Percentiles rank a stretch among this genome's conserved stretches.
phyloP scores from a whole-genome alignment of 163 green algal genomes.

The Scenedesmus sp. region DNA sequence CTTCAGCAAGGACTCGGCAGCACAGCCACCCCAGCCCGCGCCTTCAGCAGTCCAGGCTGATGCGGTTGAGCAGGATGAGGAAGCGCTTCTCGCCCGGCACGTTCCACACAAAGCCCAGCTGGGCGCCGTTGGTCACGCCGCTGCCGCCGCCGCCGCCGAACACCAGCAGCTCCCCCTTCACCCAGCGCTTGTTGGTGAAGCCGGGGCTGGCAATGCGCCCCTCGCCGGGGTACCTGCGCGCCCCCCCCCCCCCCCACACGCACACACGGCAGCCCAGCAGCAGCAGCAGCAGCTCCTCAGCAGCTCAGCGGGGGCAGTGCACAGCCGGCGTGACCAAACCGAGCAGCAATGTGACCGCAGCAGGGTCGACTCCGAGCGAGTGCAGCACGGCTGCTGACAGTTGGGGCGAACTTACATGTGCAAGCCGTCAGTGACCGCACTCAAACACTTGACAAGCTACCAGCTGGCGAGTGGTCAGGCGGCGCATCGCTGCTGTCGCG shows the following conservation, averaged over 20 bases:
- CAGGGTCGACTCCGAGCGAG: too few relatives aligned
- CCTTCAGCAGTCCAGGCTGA: neutral
- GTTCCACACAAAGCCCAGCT: conserved; percentile 92
- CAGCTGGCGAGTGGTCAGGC: neutral
- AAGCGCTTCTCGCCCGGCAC: conserved; percentile 82
- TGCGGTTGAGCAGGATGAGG: conserved; percentile 84
- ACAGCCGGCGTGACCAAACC: too few relatives aligned
- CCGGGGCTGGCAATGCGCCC: conserved; percentile 86
- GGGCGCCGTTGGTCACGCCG: conserved; percentile 73
- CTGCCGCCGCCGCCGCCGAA: conserved; percentile 60
- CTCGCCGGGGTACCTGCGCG: conserved; percentile 84
- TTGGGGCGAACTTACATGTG: too few relatives aligned
- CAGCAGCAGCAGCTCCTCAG: neutral
- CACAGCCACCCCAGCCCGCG: too few relatives aligned
- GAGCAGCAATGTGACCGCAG: too few relatives aligned
- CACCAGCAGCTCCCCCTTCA: conserved; percentile 93
- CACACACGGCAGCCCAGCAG: too few relatives aligned
- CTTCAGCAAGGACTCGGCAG: too few relatives aligned
- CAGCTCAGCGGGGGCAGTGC: too few relatives aligned
- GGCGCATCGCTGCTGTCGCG: neutral
- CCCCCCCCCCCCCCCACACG: too few relatives aligned
- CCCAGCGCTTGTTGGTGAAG: conserved; percentile 83
- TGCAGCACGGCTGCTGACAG: too few relatives aligned
- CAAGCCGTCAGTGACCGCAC: too few relatives aligned
- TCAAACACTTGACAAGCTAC: too few relatives aligned